A percentile compares a stretch with the other conserved stretches of the same genome.
Evolutionary conservation across 352 stramenopile genomes (phyloP).

Genomic region (Phytophthora constricta): DNA sequence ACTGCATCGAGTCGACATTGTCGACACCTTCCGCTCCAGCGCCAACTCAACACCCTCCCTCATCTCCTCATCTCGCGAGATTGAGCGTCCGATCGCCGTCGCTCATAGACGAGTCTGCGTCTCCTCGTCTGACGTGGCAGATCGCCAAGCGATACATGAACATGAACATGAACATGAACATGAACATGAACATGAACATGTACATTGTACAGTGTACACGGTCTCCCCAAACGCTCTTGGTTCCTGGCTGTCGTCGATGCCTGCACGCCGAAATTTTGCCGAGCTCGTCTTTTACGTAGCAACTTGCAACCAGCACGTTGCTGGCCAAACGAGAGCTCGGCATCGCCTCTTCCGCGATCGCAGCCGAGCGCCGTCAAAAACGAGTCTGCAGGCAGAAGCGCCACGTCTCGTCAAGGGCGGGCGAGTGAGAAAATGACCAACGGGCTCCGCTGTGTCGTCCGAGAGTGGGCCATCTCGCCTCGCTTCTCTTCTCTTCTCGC

Average conservation of each 20-base stretch:
- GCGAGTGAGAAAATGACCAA: conserved; percentile 49
- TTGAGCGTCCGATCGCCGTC: background rate
- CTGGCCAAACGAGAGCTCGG: background rate
- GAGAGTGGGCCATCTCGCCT: conserved; percentile 4
- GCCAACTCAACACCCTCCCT: too few relatives aligned
- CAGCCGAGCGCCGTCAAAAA: conserved; percentile 25
- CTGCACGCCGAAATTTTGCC: background rate
- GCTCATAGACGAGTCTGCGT: background rate
- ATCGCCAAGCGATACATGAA: conserved; percentile 14
- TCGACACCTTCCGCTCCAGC: too few relatives aligned
- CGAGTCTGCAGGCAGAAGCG: conserved; percentile 32
- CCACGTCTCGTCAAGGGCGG: conserved; percentile 9
- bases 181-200: too few relatives aligned
- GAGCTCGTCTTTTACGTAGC: background rate
- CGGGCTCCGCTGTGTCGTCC: conserved; percentile 6
- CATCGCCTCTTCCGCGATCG: background rate
- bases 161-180: too few relatives aligned
- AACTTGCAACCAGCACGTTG: background rate
- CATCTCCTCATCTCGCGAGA: too few relatives aligned
- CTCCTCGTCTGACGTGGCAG: conserved; percentile 19
- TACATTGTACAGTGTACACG: too few relatives aligned
- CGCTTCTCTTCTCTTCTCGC: too few relatives aligned
- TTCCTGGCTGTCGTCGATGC: background rate
- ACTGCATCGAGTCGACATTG: too few relatives aligned
- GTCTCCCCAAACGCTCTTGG: too few relatives aligned